Evolutionary conservation across 495 filamentous ascomycete genomes (phyloP).

Genomic region (Achaetomiella virescens): DNA sequence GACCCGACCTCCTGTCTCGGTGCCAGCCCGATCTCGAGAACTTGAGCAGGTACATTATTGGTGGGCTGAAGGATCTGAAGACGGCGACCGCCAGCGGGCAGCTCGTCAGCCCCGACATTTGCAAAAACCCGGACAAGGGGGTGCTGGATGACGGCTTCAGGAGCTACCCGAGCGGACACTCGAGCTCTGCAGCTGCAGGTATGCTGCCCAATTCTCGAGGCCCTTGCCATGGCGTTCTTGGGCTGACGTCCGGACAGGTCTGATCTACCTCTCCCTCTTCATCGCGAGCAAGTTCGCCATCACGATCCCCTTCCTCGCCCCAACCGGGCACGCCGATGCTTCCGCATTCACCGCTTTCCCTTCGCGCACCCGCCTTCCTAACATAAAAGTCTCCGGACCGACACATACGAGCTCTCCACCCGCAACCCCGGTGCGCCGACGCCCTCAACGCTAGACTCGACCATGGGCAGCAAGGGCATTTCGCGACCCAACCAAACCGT

Average conservation of each 20-base stretch:
- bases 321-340: constrained; percentile 28
- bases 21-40: constrained; percentile 54
- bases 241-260: constrained; percentile 28
- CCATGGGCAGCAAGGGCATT: constrained; percentile 29
- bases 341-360: constrained; percentile 44
- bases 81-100: constrained; percentile 32
- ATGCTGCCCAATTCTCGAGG: neutral
- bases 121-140: constrained; percentile 55
- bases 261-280: constrained; percentile 74
- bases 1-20: constrained; percentile 71
- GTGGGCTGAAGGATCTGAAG: constrained; percentile 29
- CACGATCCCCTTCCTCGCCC: constrained; percentile 52
- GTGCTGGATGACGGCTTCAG: constrained; percentile 81
- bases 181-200: constrained; percentile 59
- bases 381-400: constrained; percentile 16
- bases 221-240: neutral
- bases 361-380: constrained; percentile 31
- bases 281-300: constrained; percentile 57
- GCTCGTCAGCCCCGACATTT: constrained; percentile 62
- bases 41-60: constrained; percentile 36
- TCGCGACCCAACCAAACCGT: constrained; percentile 41
- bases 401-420: constrained; percentile 26
- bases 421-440: constrained; percentile 15
- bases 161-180: constrained; percentile 72
- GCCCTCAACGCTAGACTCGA: constrained; percentile 22